phyloP scores from a whole-genome alignment of 2,329 filamentous ascomycete genomes.

The Colletotrichum falcatum region DNA sequence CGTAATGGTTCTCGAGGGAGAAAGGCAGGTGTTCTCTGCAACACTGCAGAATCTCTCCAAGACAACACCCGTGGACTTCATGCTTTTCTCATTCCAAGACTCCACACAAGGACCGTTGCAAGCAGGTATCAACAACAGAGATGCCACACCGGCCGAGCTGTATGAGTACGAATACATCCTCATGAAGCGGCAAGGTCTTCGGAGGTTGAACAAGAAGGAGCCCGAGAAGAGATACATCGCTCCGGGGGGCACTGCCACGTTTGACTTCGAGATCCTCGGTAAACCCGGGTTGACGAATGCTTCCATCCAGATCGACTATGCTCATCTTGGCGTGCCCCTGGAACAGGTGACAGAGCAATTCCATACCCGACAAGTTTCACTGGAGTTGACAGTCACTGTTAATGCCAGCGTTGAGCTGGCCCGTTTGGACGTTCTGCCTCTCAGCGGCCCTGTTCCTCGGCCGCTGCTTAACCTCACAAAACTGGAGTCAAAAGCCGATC shows the following conservation, averaged over 20 bases:
- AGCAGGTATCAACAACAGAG: constrained; percentile 78
- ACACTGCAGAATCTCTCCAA: constrained; percentile 82
- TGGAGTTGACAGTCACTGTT: constrained; percentile 88
- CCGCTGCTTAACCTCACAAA: constrained; percentile 66
- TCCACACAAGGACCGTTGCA: constrained; percentile 85
- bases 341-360: constrained; percentile 78
- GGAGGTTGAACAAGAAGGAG: constrained; percentile 61
- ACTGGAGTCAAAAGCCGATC: constrained; percentile 57
- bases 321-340: constrained; percentile 78
- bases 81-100: constrained; percentile 90
- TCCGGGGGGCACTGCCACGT: constrained; percentile 75
- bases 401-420: constrained; percentile 90
- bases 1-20: constrained; percentile 93
- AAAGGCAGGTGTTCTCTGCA: constrained; percentile 80
- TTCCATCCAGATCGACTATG: constrained; percentile 87
- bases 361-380: constrained; percentile 84
- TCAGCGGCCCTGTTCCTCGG: constrained; percentile 74
- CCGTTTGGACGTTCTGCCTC: constrained; percentile 81
- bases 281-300: constrained; percentile 86
- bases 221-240: constrained; percentile 70
- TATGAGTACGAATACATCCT: constrained; percentile 89
- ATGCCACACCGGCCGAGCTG: constrained; percentile 81
- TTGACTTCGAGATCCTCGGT: constrained; percentile 87
- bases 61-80: constrained; percentile 80
- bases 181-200: constrained; percentile 77